Evolutionary conservation across 1,284 basidiomycete species (phyloP).

Genomic region (Cryptococcus sp.): DNA sequence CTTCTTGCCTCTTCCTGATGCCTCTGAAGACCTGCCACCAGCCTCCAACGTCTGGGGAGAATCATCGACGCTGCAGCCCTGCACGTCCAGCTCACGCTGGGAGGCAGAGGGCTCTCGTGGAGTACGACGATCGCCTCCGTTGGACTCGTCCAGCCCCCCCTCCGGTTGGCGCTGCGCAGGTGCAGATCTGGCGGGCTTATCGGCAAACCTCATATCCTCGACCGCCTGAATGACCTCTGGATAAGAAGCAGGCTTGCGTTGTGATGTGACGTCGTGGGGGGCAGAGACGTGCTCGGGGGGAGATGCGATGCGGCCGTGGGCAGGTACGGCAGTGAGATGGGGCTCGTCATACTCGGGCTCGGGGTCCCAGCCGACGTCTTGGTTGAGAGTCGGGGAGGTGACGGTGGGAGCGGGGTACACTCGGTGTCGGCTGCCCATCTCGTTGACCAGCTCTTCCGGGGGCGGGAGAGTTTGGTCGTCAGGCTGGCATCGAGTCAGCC

Average conservation of each 20-base stretch:
- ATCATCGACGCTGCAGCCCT: too few species aligned
- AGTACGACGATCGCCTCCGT: too few species aligned
- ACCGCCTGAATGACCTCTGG: too few species aligned
- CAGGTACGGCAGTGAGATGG: not conserved
- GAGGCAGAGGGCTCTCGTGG: too few species aligned
- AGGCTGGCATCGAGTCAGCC: constrained; percentile 4
- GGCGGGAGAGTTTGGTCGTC: constrained; percentile 19
- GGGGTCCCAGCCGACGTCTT: constrained; percentile 29
- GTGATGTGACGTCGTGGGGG: not conserved
- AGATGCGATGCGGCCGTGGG: not conserved
- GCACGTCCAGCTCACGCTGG: too few species aligned
- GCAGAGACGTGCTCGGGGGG: not conserved
- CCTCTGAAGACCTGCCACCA: not conserved
- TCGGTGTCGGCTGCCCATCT: constrained; percentile 21
- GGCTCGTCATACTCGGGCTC: not conserved
- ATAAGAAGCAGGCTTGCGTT: not conserved
- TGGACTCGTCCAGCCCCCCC: too few species aligned
- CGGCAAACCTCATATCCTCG: too few species aligned
- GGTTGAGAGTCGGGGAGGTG: constrained; percentile 20
- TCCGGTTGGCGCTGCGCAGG: too few species aligned
- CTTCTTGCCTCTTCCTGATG: not conserved
- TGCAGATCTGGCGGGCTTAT: not conserved
- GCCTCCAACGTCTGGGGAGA: too few species aligned
- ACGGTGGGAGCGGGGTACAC: constrained; percentile 34
- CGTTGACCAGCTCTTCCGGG: constrained; percentile 19